A percentile compares a stretch with the other conserved stretches of the same genome.
Evolutionary conservation across 2,329 filamentous ascomycete genomes (phyloP).

Genomic region (Aureobasidium pullulans): DNA sequence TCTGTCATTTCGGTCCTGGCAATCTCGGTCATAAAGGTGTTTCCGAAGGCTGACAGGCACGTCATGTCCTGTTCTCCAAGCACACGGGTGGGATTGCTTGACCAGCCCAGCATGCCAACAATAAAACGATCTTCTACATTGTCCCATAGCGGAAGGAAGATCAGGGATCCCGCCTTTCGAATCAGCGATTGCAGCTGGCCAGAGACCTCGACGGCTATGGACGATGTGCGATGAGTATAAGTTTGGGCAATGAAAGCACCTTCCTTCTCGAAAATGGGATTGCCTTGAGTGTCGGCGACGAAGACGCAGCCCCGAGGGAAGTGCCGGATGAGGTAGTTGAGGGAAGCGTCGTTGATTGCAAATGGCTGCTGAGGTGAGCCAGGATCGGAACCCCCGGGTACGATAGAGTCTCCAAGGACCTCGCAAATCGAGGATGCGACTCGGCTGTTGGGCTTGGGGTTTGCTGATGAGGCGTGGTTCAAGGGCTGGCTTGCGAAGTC

Average conservation of each 20-base stretch:
- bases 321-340: background rate
- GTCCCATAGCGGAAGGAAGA: slow-evolving; percentile 46
- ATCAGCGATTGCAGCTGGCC: background rate
- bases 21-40: slow-evolving; percentile 51
- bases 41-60: slow-evolving; percentile 39
- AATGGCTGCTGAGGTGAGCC: background rate
- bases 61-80: slow-evolving; percentile 17
- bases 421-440: background rate
- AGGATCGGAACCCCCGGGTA: background rate
- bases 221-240: background rate
- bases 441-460: no score
- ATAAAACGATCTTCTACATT: slow-evolving; percentile 35
- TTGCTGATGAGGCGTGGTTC: no score
- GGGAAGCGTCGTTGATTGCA: background rate
- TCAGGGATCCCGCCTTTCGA: slow-evolving; percentile 27
- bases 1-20: slow-evolving; percentile 41
- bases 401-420: background rate
- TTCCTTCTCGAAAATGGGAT: background rate
- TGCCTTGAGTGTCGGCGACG: background rate
- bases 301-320: slow-evolving; percentile 6
- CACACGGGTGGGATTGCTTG: slow-evolving; percentile 33
- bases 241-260: background rate
- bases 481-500: no score
- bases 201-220: background rate
- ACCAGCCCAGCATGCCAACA: slow-evolving; percentile 34